A percentile compares a stretch with the other conserved stretches of the same genome.
Conservation (phyloP, 2,329 filamentous ascomycete genomes). For the Fonsecaea multimorphosa region DNA sequence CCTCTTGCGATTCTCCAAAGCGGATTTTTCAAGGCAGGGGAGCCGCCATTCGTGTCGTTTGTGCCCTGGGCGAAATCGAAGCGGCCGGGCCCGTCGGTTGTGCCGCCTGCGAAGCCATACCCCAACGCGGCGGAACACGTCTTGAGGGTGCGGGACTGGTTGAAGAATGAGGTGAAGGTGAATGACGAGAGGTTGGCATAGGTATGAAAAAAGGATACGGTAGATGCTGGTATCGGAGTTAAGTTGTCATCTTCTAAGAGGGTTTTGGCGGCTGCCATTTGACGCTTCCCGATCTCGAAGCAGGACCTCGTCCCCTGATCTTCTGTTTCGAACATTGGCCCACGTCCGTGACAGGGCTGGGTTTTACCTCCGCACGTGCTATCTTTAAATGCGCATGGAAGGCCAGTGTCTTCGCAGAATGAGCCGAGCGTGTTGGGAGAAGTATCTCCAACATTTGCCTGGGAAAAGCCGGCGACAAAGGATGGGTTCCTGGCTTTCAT, state of each 20-base stretch:
- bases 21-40: slow-evolving; percentile 72
- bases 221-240: slow-evolving; percentile 61
- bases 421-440: slow-evolving; percentile 86
- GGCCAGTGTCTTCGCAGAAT: slow-evolving; percentile 82
- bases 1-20: slow-evolving; percentile 79
- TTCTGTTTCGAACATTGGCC: slow-evolving; percentile 52
- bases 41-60: slow-evolving; percentile 64
- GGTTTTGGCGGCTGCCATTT: slow-evolving; percentile 52
- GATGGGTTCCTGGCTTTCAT: slow-evolving; percentile 44
- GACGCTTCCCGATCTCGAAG: slow-evolving; percentile 56
- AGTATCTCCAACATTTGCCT: slow-evolving; percentile 89
- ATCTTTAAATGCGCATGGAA: slow-evolving; percentile 64
- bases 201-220: slow-evolving; percentile 81
- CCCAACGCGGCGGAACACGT: slow-evolving; percentile 89
- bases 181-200: slow-evolving; percentile 83
- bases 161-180: slow-evolving; percentile 71
- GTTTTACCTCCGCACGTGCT: slow-evolving; percentile 72
- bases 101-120: slow-evolving; percentile 91
- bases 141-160: slow-evolving; percentile 64
- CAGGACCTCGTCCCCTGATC: slow-evolving; percentile 57
- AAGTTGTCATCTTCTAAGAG: slow-evolving; percentile 64
- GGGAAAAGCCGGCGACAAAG: slow-evolving; percentile 91
- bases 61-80: slow-evolving; percentile 85
- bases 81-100: slow-evolving; percentile 85
- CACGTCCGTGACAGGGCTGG: slow-evolving; percentile 53